phyloP scores from a whole-genome alignment of 2,329 filamentous ascomycete species.

The Cadophora malorum region DNA sequence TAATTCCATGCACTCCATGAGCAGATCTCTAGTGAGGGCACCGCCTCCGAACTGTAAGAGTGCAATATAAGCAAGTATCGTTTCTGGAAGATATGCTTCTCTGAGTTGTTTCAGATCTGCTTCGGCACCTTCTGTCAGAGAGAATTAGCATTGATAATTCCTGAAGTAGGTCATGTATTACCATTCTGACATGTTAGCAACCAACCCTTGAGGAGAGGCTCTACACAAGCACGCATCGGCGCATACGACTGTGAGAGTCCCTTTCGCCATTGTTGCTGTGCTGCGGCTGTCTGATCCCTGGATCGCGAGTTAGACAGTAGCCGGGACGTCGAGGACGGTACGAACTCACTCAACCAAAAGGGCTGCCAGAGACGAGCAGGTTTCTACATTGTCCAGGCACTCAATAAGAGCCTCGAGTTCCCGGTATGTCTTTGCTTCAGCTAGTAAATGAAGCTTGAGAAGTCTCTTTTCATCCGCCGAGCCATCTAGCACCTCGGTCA shows the following conservation, averaged over 20 bases:
- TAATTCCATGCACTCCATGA: constrained; percentile 87
- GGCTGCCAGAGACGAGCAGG: constrained; percentile 52
- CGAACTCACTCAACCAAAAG: constrained; percentile 38
- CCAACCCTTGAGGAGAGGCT: constrained; percentile 70
- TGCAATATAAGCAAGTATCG: constrained; percentile 82
- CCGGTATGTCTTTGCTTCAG: constrained; percentile 66
- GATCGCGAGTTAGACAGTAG: constrained; percentile 3
- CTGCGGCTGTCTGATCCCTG: constrained; percentile 20
- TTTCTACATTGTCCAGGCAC: constrained; percentile 72
- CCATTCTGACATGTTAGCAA: constrained; percentile 49
- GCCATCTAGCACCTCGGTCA: constrained; percentile 45
- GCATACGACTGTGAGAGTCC: constrained; percentile 62
- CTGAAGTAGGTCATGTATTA: constrained; percentile 19
- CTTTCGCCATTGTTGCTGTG: constrained; percentile 58
- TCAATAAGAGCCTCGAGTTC: constrained; percentile 73
- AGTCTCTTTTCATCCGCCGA: constrained; percentile 46
- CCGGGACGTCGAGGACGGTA: neutral
- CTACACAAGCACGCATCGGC: constrained; percentile 60
- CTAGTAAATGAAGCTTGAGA: constrained; percentile 48
- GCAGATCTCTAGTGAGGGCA: constrained; percentile 74
- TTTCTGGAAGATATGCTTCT: constrained; percentile 82
- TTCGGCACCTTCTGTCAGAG: constrained; percentile 53
- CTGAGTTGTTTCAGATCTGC: constrained; percentile 70
- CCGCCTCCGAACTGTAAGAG: constrained; percentile 81
- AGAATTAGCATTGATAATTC: constrained; percentile 28